Conservation (phyloP, 164 flowering plant genomes). For the Macadamia integrifolia region DNA sequence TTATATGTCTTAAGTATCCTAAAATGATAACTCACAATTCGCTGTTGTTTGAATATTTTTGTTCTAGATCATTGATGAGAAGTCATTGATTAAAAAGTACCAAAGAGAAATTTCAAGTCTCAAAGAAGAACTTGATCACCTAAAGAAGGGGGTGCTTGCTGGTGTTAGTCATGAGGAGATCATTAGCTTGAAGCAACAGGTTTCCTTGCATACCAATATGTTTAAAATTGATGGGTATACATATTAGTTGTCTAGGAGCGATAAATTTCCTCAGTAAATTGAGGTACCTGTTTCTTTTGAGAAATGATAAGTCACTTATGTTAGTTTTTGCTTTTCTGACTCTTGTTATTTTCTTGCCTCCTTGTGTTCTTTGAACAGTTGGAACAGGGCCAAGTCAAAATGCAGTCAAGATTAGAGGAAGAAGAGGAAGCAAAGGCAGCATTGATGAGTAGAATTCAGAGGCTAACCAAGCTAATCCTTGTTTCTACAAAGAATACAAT, state of each 20-base stretch:
- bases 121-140: constrained; percentile 83
- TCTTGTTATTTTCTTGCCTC: background rate
- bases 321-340: too few species aligned
- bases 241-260: background rate
- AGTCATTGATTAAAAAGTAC: constrained; percentile 95
- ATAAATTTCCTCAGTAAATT: background rate
- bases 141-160: constrained; percentile 75
- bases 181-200: constrained; percentile 81
- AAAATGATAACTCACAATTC: background rate
- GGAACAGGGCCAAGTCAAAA: constrained; percentile 96
- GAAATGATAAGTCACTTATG: too few species aligned
- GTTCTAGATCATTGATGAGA: constrained; percentile 92
- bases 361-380: constrained; percentile 37
- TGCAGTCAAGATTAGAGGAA: constrained; percentile 97
- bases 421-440: constrained; percentile 99
- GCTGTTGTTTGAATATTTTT: constrained; percentile 1
- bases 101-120: constrained; percentile 86
- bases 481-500: constrained; percentile 87
- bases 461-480: constrained; percentile 92
- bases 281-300: too few species aligned
- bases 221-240: background rate
- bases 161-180: constrained; percentile 87
- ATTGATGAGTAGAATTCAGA: constrained; percentile 96
- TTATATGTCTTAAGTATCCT: background rate
- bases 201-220: constrained; percentile 16